A percentile compares a stretch with the other conserved stretches of the same genome.
Evolutionary conservation across 352 stramenopile genomes (phyloP).

Genomic region (Aphanomyces astaci): DNA sequence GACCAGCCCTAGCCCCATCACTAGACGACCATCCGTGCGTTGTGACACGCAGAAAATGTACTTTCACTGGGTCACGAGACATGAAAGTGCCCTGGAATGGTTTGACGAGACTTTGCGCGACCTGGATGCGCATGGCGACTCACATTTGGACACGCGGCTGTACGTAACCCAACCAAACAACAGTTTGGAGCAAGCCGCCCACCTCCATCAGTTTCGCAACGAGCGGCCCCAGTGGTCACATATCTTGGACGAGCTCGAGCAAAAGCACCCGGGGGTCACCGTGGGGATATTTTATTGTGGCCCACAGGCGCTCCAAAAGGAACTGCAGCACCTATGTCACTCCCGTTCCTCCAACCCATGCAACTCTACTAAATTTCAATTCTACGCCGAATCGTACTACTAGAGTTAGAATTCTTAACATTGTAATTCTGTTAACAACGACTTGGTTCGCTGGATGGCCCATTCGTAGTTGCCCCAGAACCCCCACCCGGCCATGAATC

Average conservation of each 20-base stretch:
- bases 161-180: not conserved
- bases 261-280: not conserved
- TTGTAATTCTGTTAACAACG: too few relatives aligned
- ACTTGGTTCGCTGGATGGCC: constrained; percentile 9
- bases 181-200: not conserved
- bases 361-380: too few relatives aligned
- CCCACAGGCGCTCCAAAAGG: not conserved
- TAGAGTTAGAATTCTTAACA: not conserved
- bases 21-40: constrained; percentile 37
- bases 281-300: constrained; percentile 4
- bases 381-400: not conserved
- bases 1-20: constrained; percentile 52
- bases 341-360: too few relatives aligned
- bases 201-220: not conserved
- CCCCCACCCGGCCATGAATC: constrained; percentile 23
- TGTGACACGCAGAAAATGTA: constrained; percentile 63
- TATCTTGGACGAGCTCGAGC: not conserved
- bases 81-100: constrained; percentile 68
- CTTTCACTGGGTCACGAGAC: constrained; percentile 76
- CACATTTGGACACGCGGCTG: not conserved
- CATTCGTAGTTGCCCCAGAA: constrained; percentile 24
- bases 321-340: not conserved
- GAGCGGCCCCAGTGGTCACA: not conserved
- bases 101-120: constrained; percentile 58
- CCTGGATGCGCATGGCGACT: not conserved